Conservation (phyloP, 2,329 filamentous ascomycete species). For the Stemphylium lycopersici region DNA sequence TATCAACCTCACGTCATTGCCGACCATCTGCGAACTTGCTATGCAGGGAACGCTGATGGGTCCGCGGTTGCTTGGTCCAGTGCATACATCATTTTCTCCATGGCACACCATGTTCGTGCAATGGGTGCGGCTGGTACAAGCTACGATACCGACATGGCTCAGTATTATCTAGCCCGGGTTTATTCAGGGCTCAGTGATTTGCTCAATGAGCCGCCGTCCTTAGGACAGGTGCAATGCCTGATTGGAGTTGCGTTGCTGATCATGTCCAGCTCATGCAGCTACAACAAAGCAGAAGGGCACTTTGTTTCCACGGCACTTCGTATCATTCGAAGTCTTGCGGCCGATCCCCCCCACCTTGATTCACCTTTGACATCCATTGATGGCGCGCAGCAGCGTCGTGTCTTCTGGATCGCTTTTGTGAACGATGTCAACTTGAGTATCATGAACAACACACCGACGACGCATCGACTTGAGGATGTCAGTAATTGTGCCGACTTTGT, state of each 20-base stretch:
- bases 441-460: slow-evolving; percentile 22
- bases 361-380: slow-evolving; percentile 7
- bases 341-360: slow-evolving; percentile 3
- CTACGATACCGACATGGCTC: slow-evolving; percentile 27
- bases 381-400: slow-evolving; percentile 26
- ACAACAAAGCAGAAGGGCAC: slow-evolving; percentile 15
- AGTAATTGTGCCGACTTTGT: slow-evolving; percentile 14
- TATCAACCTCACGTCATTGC: slow-evolving; percentile 29
- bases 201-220: slow-evolving; percentile 22
- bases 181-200: slow-evolving; percentile 22
- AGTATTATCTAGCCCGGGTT: slow-evolving; percentile 27
- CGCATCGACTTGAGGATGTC: slow-evolving; percentile 30
- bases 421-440: slow-evolving; percentile 25
- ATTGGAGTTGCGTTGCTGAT: slow-evolving; percentile 28
- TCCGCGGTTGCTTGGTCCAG: slow-evolving; percentile 32
- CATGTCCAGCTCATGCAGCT: slow-evolving; percentile 15
- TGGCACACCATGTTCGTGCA: slow-evolving; percentile 33
- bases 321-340: slow-evolving; percentile 29
- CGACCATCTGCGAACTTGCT: slow-evolving; percentile 34
- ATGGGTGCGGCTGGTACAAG: slow-evolving; percentile 28
- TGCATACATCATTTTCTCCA: slow-evolving; percentile 31
- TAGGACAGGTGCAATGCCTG: slow-evolving; percentile 32
- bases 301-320: slow-evolving; percentile 33
- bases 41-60: slow-evolving; percentile 27
- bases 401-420: slow-evolving; percentile 36